These are phyloP conservation scores for Xerocomus amazonicus DNA, from an alignment of 1,284 basidiomycete genomes.

Conservation along the genomic window DNA sequence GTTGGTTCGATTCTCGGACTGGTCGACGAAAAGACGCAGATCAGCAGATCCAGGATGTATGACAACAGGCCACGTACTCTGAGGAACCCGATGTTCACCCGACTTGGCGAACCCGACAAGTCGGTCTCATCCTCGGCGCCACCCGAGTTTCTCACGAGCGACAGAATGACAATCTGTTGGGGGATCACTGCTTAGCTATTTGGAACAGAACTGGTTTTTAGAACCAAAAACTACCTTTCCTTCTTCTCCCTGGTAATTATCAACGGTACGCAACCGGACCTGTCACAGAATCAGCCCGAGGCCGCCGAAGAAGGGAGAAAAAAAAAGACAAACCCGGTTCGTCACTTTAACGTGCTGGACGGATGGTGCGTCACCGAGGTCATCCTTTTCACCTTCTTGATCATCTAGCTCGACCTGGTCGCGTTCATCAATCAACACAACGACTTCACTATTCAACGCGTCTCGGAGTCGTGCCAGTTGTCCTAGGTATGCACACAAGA, in stretches of 20 bases:
- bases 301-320: too few relatives aligned
- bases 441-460: constrained; percentile 47
- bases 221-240: constrained; percentile 40
- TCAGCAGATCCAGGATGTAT: too few relatives aligned
- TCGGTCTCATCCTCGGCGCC: constrained; percentile 34
- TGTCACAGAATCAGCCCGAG: too few relatives aligned
- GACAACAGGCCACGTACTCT: constrained; percentile 40
- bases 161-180: constrained; percentile 65
- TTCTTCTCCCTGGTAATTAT: constrained; percentile 76
- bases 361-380: constrained; percentile 26
- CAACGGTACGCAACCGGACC: constrained; percentile 69
- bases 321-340: constrained; percentile 40
- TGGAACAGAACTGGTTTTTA: background rate
- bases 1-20: constrained; percentile 59
- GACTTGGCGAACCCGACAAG: constrained; percentile 19
- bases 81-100: constrained; percentile 64
- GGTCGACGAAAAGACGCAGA: too few relatives aligned
- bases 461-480: constrained; percentile 60
- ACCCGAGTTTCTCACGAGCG: constrained; percentile 67
- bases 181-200: background rate
- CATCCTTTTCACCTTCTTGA: constrained; percentile 40
- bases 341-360: constrained; percentile 49
- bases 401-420: constrained; percentile 58
- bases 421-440: constrained; percentile 64
- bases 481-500: constrained; percentile 73